Percentiles rank a stretch among this genome's conserved stretches.
These are phyloP conservation scores for Saccharomyces eubayanus DNA, from an alignment of 805 yeast genomes.

Conservation along the genomic window DNA sequence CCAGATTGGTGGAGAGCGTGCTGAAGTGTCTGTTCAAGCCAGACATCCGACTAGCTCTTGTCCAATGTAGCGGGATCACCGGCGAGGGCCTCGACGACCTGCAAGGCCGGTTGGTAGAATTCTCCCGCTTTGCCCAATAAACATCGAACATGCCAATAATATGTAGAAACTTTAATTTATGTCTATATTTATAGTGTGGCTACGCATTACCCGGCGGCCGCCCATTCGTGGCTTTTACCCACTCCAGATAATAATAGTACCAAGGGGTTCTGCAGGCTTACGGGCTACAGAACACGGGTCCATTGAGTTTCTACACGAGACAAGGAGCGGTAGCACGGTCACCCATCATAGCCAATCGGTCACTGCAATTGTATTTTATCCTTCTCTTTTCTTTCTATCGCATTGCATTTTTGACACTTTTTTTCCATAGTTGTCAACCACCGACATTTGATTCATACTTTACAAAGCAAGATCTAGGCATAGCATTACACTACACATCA, in stretches of 20 bases:
- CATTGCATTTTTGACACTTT: background rate
- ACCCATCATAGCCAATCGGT: background rate
- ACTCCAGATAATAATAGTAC: background rate
- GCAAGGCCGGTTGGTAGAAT: background rate
- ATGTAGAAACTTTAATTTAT: background rate
- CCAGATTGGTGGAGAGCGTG: background rate
- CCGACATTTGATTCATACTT: background rate
- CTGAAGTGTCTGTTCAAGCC: background rate
- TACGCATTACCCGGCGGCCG: background rate
- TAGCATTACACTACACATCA: background rate
- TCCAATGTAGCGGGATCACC: slow-evolving; percentile 17
- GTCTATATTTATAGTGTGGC: background rate
- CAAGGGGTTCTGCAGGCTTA: background rate
- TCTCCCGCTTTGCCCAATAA: background rate
- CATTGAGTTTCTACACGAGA: background rate
- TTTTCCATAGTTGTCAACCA: background rate
- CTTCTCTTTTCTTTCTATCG: background rate
- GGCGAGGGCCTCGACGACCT: slow-evolving; percentile 16
- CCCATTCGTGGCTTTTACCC: background rate
- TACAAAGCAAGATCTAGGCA: background rate
- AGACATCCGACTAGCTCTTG: slow-evolving; percentile 2
- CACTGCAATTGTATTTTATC: background rate
- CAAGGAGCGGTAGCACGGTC: background rate
- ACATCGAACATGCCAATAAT: background rate
- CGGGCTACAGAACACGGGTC: background rate